These are phyloP conservation scores for Sextonia rubra DNA, from an alignment of 164 flowering plant species.

Conservation along the genomic window DNA sequence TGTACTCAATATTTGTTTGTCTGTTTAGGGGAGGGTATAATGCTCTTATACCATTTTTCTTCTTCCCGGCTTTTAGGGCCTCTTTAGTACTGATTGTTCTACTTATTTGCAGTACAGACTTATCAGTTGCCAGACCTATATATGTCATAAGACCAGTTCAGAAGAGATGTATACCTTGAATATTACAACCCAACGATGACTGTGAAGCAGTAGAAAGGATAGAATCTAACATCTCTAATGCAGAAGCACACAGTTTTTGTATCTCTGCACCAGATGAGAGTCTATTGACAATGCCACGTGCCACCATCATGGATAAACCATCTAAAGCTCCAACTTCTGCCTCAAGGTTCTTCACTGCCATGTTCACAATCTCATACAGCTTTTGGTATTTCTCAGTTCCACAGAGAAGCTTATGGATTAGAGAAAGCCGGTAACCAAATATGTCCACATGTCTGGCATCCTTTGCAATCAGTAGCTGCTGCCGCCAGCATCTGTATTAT, in stretches of 20 bases:
- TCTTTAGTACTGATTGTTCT: background rate
- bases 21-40: background rate
- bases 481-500: conserved; percentile 69
- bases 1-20: background rate
- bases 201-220: conserved; percentile 28
- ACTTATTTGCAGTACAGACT: background rate
- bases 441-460: conserved; percentile 87
- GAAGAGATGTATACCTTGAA: conserved; percentile 1
- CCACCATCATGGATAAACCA: conserved; percentile 72
- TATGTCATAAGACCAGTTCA: background rate
- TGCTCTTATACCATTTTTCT: background rate
- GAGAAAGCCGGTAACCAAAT: conserved; percentile 70
- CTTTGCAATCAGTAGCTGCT: conserved; percentile 69
- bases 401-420: conserved; percentile 62
- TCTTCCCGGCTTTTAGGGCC: background rate
- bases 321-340: conserved; percentile 78
- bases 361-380: conserved; percentile 51
- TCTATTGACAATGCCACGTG: conserved; percentile 87
- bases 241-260: conserved; percentile 73
- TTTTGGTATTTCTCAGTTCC: conserved; percentile 54
- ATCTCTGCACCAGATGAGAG: conserved; percentile 83
- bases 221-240: conserved; percentile 54
- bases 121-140: background rate
- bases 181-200: conserved; percentile 8
- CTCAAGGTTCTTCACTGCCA: conserved; percentile 72